Base-by-base conservation (phyloP, 306 rosid species). In the Quercus suber region DNA sequence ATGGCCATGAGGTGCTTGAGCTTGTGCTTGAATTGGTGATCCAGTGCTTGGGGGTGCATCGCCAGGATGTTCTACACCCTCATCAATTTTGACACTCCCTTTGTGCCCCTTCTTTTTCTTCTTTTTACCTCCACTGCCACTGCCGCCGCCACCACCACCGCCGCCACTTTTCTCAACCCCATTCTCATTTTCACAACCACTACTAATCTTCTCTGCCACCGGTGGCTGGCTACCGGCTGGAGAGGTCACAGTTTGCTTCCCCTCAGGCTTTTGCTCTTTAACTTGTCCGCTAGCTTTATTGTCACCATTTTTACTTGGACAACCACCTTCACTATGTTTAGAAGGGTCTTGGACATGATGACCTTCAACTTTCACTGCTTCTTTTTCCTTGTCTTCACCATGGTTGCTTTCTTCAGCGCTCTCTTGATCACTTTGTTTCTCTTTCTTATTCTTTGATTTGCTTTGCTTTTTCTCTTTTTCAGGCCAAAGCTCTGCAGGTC, bases 401-500 rank as follows among this genome's bases (percentile, higher is more conserved):
- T 78, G 89, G 73, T 78, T 81, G 70, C 79, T 71, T 21, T 88
- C 90, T 3, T 81, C 89, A 0, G 89, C 72, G 80, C 75, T 82
- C 60, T 87, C 91, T 15, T 33, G 69, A 0, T 90, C 82, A 28
- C 73, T 80, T 20, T 80, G 87, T 60, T 82, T 88, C 75, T 88
- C 90, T 56, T 75, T 79, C 58, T 75, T 41, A 41, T 41, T 84
- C 55, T 85, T 84, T 3, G 85, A 19, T 14, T 73, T 84, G 20
- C 28, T 35, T 63, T 45, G 56, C 65, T 84, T 89, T 33, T 89
- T 89, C 74, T 85, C 81, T 37, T 79, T 85, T 31, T 88, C 87
- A 2, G 97, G 97, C 98, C 97, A 90, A 19, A 90, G 58, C 74
- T 94, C 97, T 6, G 93, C 97, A 41, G 81, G 94, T 57, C 84